phyloP scores from a whole-genome alignment of 1,284 basidiomycete genomes.

The Mixia osmundae region DNA sequence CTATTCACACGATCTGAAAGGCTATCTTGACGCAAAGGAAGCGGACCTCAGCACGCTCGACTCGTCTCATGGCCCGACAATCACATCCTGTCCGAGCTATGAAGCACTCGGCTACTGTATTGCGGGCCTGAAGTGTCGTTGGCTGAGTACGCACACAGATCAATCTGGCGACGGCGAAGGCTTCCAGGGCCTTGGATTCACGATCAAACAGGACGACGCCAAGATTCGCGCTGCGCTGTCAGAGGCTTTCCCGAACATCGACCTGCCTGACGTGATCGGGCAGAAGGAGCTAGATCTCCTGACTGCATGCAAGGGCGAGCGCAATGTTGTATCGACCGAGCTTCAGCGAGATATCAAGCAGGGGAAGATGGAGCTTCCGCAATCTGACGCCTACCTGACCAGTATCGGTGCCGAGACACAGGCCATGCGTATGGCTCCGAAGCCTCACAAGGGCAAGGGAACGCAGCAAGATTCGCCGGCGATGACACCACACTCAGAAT shows the following conservation, averaged over 20 bases:
- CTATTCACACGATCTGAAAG: constrained; percentile 52
- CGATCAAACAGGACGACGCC: constrained; percentile 32
- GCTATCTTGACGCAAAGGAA: constrained; percentile 53
- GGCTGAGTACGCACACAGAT: constrained; percentile 46
- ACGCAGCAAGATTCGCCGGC: background rate
- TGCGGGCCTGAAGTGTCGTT: constrained; percentile 73
- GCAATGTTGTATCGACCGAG: constrained; percentile 42
- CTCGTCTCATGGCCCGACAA: constrained; percentile 28
- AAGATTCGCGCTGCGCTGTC: constrained; percentile 22
- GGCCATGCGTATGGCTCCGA: constrained; percentile 1
- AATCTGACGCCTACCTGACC: constrained; percentile 10
- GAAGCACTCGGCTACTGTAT: constrained; percentile 54
- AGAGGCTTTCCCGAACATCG: constrained; percentile 8
- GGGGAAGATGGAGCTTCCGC: constrained; percentile 17
- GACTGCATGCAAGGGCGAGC: constrained; percentile 30
- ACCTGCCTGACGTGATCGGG: background rate
- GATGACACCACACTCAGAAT: background rate
- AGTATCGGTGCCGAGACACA: constrained; percentile 9
- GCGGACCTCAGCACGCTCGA: constrained; percentile 32
- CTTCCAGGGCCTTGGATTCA: constrained; percentile 18
- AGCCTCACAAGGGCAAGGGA: constrained; percentile 4
- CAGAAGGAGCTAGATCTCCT: constrained; percentile 7
- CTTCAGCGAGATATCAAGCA: constrained; percentile 29
- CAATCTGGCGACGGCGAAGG: constrained; percentile 11
- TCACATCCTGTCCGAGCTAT: constrained; percentile 45